Base-by-base conservation (phyloP, 2,329 filamentous ascomycete species). In the Botryotinia calthae region DNA sequence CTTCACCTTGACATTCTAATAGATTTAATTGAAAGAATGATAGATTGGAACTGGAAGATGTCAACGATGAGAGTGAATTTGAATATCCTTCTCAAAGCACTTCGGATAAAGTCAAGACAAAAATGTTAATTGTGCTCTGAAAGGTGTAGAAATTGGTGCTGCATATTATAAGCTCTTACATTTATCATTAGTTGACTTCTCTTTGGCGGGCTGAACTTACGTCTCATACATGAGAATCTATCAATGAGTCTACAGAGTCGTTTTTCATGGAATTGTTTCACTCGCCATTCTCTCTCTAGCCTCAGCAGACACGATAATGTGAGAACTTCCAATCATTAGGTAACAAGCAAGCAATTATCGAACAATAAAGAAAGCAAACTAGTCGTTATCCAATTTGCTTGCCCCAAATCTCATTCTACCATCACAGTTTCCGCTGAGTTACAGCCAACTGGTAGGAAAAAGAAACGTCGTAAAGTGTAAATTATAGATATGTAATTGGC, bases 161-260 rank as follows among this genome's bases (percentile, higher is more conserved):
- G 7, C 8, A 14, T 31, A 2, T 7, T 16, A 12, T 0, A 0
- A 8, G 6, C 14, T 48, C 18, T 3, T 46, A 12, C 7, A 1
- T 18, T 7, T 34, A 1, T 25, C 10, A 25, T 48, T 34, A 8
- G 22, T 61, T 16, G 58, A 61, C 10, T 28, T 54, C 14, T 28
- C 14, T 54, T 25, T 18, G 14, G 2, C 14, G 18, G 51, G 6
- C 51, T 54, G 25, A n/a, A 48, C 18, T 48, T 22, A 31, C 14
- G 14, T 25, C 28, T 65, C 1, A 48, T 34, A 10, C 16, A 34
- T n/a, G 2, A 12, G 25, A 14, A 34, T 4, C 22, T 18, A 16
- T 34, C 10, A 18, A 25, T 10, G 4, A 20, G 16, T 42, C 22
- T 37, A 18, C 6, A n/a, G 34, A 42, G 25, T 64, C 28, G 10